Evolutionary conservation across 106 monocot species (phyloP).

Genomic region (Dendrobium officinale): DNA sequence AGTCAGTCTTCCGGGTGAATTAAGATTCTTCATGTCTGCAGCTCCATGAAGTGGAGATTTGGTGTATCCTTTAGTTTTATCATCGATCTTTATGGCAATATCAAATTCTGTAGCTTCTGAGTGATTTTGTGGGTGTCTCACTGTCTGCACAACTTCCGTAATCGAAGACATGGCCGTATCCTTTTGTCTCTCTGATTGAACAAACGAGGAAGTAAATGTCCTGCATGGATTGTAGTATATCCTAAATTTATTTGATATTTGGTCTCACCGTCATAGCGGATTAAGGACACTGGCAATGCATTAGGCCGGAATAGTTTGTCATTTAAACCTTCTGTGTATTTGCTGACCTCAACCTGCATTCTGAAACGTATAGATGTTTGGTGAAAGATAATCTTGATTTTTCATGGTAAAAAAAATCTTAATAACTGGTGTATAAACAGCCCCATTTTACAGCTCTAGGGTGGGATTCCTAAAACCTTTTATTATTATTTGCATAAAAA

Average conservation of each 20-base stretch:
- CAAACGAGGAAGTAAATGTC: constrained; percentile 12
- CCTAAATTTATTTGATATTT: background rate
- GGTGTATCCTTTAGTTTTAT: constrained; percentile 14
- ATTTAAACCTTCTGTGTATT: constrained; percentile 80
- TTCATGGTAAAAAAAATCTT: no score
- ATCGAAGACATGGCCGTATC: constrained; percentile 66
- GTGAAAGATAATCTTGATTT: no score
- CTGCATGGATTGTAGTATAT: constrained; percentile 4
- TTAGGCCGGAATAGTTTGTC: constrained; percentile 83
- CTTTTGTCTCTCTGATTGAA: constrained; percentile 49
- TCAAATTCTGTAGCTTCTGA: constrained; percentile 23
- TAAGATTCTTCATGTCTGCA: constrained; percentile 28
- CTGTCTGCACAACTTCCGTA: constrained; percentile 67
- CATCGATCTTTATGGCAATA: constrained; percentile 17
- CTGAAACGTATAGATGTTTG: constrained; percentile 21
- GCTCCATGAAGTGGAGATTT: constrained; percentile 20
- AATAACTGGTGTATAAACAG: no score
- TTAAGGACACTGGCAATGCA: constrained; percentile 80
- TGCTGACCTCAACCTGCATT: constrained; percentile 99
- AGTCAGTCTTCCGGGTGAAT: constrained; percentile 35
- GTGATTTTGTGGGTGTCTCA: constrained; percentile 45
- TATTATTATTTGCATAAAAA: background rate
- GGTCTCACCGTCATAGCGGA: constrained; percentile 82
- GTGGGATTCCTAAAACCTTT: background rate
- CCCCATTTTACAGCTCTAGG: no score